Conservation (phyloP, 2,329 filamentous ascomycete genomes). For the Aspergillus sp. region DNA sequence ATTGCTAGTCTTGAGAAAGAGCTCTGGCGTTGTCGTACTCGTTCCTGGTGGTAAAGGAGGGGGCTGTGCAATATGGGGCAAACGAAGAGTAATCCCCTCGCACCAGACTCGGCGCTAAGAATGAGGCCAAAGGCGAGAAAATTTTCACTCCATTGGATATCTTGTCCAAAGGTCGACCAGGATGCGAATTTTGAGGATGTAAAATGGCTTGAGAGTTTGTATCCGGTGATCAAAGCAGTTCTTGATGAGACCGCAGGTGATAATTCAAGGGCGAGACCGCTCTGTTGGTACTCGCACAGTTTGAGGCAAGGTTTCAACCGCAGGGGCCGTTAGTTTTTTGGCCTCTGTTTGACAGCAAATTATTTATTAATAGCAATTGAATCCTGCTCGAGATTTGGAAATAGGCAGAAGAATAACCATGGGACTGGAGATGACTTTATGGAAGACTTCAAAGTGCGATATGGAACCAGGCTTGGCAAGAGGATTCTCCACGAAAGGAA, state of each 20-base stretch:
- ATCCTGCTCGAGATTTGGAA: neutral
- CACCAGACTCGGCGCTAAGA: conserved; percentile 3
- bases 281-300: neutral
- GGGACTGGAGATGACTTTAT: neutral
- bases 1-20: neutral
- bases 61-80: conserved; percentile 3
- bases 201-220: neutral
- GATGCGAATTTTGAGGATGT: neutral
- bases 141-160: neutral
- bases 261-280: neutral
- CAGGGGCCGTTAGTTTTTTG: neutral
- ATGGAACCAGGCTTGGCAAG: neutral
- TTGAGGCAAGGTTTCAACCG: neutral
- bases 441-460: neutral
- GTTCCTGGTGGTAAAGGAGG: neutral
- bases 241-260: neutral
- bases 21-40: neutral
- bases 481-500: neutral
- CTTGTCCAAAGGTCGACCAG: neutral
- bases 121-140: neutral
- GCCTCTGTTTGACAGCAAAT: neutral
- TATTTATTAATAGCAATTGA: neutral
- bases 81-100: neutral
- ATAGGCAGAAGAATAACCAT: conserved; percentile 11
- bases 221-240: neutral